phyloP scores from a whole-genome alignment of 1,284 basidiomycete species.

The Leccinum insolens region DNA sequence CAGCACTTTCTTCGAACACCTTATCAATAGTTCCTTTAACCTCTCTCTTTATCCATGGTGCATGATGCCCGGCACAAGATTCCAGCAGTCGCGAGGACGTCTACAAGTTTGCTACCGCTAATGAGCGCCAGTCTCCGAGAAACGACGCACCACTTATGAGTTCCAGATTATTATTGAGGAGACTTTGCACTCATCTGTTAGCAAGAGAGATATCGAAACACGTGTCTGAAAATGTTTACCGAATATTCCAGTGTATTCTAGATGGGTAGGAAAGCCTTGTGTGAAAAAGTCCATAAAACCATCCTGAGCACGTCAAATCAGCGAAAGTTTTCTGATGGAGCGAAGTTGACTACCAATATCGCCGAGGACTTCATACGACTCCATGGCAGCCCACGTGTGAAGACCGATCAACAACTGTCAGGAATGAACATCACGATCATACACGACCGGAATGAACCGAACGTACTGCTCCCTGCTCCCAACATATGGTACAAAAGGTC shows the following conservation, averaged over 20 bases:
- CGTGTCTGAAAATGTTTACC: conserved; percentile 44
- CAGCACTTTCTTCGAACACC: conserved; percentile 91
- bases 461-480: conserved; percentile 60
- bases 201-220: not conserved
- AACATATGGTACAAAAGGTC: conserved; percentile 88
- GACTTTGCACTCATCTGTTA: conserved; percentile 21
- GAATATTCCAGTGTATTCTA: conserved; percentile 97
- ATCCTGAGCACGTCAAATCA: conserved; percentile 57
- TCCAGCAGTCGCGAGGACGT: conserved; percentile 48
- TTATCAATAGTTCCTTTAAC: conserved; percentile 94
- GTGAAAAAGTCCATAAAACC: conserved; percentile 99
- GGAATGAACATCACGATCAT: conserved; percentile 4
- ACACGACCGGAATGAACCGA: conserved; percentile 2
- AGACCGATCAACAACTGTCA: conserved; percentile 80
- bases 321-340: conserved; percentile 4
- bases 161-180: conserved; percentile 63
- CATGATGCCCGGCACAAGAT: too few relatives aligned
- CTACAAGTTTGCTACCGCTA: conserved; percentile 86
- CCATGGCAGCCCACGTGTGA: conserved; percentile 90
- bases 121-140: conserved; percentile 88
- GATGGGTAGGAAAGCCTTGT: conserved; percentile 86
- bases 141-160: conserved; percentile 65
- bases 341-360: conserved; percentile 67
- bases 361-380: conserved; percentile 92
- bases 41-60: conserved; percentile 50